These are phyloP conservation scores for Lophiostoma macrostomum DNA, from an alignment of 495 filamentous ascomycete species.

Conservation along the genomic window DNA sequence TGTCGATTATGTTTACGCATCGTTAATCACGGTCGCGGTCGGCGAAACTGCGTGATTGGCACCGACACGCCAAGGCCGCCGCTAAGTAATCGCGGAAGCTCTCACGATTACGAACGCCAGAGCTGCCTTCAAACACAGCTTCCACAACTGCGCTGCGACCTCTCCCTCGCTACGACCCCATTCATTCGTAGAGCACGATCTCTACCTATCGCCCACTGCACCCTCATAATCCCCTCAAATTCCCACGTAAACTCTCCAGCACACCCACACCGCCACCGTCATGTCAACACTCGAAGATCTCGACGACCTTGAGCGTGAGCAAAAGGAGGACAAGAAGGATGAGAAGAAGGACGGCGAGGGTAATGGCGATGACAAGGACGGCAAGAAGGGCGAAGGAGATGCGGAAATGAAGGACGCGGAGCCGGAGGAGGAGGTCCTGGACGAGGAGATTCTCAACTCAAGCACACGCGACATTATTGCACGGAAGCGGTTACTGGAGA, in stretches of 20 bases:
- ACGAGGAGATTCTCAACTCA: constrained; percentile 84
- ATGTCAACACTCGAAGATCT: constrained; percentile 90
- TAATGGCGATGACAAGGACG: constrained; percentile 53
- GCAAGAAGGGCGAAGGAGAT: constrained; percentile 57
- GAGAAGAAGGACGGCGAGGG: constrained; percentile 52
- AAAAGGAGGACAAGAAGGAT: constrained; percentile 67
- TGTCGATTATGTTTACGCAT: no score
- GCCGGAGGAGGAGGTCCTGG: constrained; percentile 61
- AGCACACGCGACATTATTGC: constrained; percentile 92
- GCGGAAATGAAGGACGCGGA: constrained; percentile 90
- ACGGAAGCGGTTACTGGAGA: constrained; percentile 83
- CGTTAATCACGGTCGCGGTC: no score
- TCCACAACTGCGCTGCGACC: no score
- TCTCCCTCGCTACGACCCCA: no score
- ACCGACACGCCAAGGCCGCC: no score
- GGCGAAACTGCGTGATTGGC: no score
- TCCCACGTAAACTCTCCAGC: background rate
- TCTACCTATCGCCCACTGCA: no score
- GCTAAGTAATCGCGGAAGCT: no score
- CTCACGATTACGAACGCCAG: no score
- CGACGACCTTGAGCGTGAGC: constrained; percentile 72
- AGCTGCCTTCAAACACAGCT: no score
- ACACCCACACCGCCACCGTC: constrained; percentile 25
- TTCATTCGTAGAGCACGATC: no score
- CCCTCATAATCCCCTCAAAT: no score